Conservation (phyloP, 1,139 yeast species). For the Yamadazyma oceani region DNA sequence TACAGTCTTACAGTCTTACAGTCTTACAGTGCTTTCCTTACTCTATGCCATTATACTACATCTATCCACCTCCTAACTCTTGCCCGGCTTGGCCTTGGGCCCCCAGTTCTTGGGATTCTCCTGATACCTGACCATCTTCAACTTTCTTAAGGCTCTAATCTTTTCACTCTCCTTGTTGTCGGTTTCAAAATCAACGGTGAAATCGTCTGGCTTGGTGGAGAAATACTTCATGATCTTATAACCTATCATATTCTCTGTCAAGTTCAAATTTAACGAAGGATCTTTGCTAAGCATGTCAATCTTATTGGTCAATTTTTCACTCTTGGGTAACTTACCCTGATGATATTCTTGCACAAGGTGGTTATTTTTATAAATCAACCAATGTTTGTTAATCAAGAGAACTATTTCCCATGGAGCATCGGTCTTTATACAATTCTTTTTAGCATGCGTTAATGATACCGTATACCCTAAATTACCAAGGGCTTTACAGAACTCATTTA, state of each 20-base stretch:
- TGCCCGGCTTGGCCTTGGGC: slow-evolving; percentile 75
- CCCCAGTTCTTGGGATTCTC: slow-evolving; percentile 98
- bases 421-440: slow-evolving; percentile 83
- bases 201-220: slow-evolving; percentile 17
- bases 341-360: slow-evolving; percentile 30
- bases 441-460: slow-evolving; percentile 86
- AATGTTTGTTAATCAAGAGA: slow-evolving; percentile 69
- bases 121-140: slow-evolving; percentile 84
- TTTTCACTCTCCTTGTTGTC: slow-evolving; percentile 55
- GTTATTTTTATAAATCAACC: slow-evolving; percentile 51
- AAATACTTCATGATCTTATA: slow-evolving; percentile 53
- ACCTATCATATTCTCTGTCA: slow-evolving; percentile 55
- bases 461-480: slow-evolving; percentile 81
- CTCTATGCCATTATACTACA: background rate
- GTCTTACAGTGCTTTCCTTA: too few species aligned
- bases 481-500: slow-evolving; percentile 71
- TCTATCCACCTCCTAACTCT: background rate
- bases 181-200: slow-evolving; percentile 47
- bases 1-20: too few species aligned
- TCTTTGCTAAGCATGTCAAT: slow-evolving; percentile 27
- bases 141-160: slow-evolving; percentile 61
- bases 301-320: slow-evolving; percentile 36
- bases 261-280: slow-evolving; percentile 33
- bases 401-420: slow-evolving; percentile 82
- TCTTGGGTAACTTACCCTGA: slow-evolving; percentile 13